Evolutionary conservation across 352 stramenopile species (phyloP).

Genomic region (Pythium dissimile): DNA sequence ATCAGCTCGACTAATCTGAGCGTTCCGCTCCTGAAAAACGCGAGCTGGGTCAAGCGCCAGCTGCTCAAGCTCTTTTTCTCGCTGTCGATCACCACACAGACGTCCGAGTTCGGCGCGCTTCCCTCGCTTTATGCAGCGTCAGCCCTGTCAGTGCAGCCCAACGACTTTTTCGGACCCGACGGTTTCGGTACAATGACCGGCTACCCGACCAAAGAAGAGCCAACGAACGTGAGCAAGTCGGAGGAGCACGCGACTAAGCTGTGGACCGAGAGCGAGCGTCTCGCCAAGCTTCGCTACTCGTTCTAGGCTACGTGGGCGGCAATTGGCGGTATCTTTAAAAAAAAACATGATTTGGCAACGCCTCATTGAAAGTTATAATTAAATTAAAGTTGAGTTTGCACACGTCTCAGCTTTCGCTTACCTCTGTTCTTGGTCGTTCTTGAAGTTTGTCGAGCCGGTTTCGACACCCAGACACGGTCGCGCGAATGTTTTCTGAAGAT

Average conservation of each 20-base stretch:
- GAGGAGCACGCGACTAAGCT: background rate
- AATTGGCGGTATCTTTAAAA: no score
- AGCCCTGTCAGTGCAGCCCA: background rate
- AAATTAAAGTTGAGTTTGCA: no score
- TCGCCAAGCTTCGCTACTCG: background rate
- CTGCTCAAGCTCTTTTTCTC: background rate
- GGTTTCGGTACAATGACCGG: background rate
- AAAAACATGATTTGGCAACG: no score
- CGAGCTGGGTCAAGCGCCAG: background rate
- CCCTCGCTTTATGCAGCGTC: background rate
- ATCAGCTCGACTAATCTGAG: background rate
- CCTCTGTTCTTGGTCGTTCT: no score
- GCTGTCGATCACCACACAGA: background rate
- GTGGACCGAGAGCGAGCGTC: background rate
- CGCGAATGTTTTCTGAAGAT: no score
- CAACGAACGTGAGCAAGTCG: background rate
- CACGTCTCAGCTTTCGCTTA: no score
- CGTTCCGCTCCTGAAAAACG: no score
- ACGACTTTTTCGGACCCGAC: no score
- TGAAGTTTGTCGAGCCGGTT: no score
- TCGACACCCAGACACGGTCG: no score
- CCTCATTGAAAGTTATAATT: no score
- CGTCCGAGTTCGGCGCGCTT: background rate
- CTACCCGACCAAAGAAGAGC: background rate
- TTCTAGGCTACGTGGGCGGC: no score